phyloP scores from a whole-genome alignment of 2,329 filamentous ascomycete species.

The Endoconidiophora laricicola region DNA sequence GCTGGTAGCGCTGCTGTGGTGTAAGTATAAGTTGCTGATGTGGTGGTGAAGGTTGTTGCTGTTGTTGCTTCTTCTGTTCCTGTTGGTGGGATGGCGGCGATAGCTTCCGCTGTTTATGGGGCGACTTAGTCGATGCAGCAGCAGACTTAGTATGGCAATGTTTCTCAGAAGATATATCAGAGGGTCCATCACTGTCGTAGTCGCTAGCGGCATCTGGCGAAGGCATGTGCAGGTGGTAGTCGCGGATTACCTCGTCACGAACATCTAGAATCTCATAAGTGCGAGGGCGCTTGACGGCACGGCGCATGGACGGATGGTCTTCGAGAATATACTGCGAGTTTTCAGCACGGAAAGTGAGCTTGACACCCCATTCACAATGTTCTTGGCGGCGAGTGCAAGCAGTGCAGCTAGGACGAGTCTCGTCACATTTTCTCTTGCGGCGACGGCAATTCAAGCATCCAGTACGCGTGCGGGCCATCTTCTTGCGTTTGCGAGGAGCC shows the following conservation, averaged over 20 bases:
- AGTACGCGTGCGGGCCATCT: constrained; percentile 21
- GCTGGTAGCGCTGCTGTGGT: constrained; percentile 5
- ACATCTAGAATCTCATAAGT: constrained; percentile 23
- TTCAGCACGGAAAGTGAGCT: constrained; percentile 23
- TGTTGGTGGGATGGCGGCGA: background rate
- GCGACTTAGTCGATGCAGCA: too few relatives aligned
- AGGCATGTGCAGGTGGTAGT: constrained; percentile 19
- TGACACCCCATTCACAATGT: constrained; percentile 23
- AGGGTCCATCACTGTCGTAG: constrained; percentile 8
- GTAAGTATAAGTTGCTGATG: background rate
- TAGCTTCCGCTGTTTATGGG: background rate
- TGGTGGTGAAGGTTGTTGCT: background rate
- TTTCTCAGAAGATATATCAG: too few relatives aligned
- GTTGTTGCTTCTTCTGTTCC: too few relatives aligned
- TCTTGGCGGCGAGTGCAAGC: constrained; percentile 21
- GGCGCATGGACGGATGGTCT: constrained; percentile 22
- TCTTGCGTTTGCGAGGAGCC: constrained; percentile 14
- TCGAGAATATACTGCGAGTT: constrained; percentile 21
- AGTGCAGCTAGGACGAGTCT: constrained; percentile 21
- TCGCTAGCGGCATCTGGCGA: constrained; percentile 10
- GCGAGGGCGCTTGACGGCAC: constrained; percentile 17
- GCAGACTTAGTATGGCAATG: too few relatives aligned
- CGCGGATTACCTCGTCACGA: constrained; percentile 22
- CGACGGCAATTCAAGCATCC: constrained; percentile 24
- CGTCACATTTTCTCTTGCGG: constrained; percentile 25